A percentile compares a stretch with the other conserved stretches of the same genome.
Conservation (phyloP, 768 basidiomycete genomes). For the Rickenella mellea region DNA sequence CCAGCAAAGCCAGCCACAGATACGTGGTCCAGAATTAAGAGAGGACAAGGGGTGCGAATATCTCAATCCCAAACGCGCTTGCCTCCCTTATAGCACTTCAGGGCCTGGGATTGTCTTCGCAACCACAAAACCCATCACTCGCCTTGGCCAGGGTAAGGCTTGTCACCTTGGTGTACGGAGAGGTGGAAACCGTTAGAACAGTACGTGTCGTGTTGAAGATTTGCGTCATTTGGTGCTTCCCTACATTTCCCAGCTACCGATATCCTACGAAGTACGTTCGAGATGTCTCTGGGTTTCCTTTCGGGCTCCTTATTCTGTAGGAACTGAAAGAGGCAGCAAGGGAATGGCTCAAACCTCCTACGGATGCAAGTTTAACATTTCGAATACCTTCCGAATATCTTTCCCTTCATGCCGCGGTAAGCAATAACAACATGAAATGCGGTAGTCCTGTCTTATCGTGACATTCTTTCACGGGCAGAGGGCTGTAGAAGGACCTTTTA, state of each 20-base stretch:
- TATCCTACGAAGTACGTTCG: constrained; percentile 46
- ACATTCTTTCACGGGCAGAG: constrained; percentile 47
- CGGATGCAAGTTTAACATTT: constrained; percentile 64
- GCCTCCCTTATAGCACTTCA: too few species aligned
- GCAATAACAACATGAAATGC: constrained; percentile 14
- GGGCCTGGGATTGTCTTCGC: too few species aligned
- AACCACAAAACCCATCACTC: too few species aligned
- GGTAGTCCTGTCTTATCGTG: constrained; percentile 6
- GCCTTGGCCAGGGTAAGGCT: constrained; percentile 66
- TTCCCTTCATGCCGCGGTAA: constrained; percentile 73
- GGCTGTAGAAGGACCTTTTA: constrained; percentile 72
- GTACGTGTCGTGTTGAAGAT: constrained; percentile 30
- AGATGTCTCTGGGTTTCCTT: background rate
- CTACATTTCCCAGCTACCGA: constrained; percentile 49
- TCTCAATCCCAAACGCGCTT: too few species aligned
- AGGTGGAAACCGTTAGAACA: constrained; percentile 81
- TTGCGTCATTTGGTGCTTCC: constrained; percentile 7
- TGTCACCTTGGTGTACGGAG: constrained; percentile 72
- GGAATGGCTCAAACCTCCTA: constrained; percentile 83
- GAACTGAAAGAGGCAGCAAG: constrained; percentile 73
- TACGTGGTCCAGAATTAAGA: too few species aligned
- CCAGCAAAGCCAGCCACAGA: too few species aligned
- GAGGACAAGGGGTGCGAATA: too few species aligned
- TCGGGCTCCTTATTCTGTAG: constrained; percentile 36
- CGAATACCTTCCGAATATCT: constrained; percentile 82